Evolutionary conservation across 176 grass and related monocot species (phyloP).

Genomic region (Aegilops umbellulata): DNA sequence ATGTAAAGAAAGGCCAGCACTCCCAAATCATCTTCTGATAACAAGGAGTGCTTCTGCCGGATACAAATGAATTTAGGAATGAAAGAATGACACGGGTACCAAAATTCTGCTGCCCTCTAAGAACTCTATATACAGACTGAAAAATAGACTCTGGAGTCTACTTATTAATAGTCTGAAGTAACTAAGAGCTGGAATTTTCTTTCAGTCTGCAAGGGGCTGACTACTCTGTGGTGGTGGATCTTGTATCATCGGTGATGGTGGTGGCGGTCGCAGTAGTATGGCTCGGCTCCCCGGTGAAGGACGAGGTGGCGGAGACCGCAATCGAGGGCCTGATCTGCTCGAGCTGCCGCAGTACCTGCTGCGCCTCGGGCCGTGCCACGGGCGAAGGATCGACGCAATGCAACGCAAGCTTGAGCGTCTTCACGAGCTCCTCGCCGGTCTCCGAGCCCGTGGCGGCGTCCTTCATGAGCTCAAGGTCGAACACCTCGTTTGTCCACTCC

Average conservation of each 20-base stretch:
- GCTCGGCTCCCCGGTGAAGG: conserved; percentile 55
- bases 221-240: conserved; percentile 49
- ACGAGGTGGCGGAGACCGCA: conserved; percentile 40
- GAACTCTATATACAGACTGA: conserved; percentile 61
- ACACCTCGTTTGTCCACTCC: conserved; percentile 99
- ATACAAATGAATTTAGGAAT: conserved; percentile 43
- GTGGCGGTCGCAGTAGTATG: conserved; percentile 41
- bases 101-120: conserved; percentile 49
- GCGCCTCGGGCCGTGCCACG: conserved; percentile 60
- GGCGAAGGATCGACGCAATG: conserved; percentile 84
- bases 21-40: conserved; percentile 85
- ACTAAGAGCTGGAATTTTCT: conserved; percentile 17
- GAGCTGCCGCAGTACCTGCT: conserved; percentile 75
- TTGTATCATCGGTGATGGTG: conserved; percentile 45
- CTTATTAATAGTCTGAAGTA: conserved; percentile 47
- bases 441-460: conserved; percentile 51
- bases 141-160: conserved; percentile 57
- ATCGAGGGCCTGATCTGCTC: conserved; percentile 85
- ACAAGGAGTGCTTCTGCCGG: conserved; percentile 59
- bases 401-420: conserved; percentile 75
- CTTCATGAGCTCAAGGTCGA: conserved; percentile 89
- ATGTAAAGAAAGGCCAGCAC: conserved; percentile 27
- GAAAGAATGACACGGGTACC: conserved; percentile 45
- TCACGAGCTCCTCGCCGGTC: conserved; percentile 81
- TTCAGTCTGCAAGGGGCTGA: conserved; percentile 50